These are phyloP conservation scores for Schizophyllum amplum DNA, from an alignment of 1,284 basidiomycete species.

Conservation along the genomic window DNA sequence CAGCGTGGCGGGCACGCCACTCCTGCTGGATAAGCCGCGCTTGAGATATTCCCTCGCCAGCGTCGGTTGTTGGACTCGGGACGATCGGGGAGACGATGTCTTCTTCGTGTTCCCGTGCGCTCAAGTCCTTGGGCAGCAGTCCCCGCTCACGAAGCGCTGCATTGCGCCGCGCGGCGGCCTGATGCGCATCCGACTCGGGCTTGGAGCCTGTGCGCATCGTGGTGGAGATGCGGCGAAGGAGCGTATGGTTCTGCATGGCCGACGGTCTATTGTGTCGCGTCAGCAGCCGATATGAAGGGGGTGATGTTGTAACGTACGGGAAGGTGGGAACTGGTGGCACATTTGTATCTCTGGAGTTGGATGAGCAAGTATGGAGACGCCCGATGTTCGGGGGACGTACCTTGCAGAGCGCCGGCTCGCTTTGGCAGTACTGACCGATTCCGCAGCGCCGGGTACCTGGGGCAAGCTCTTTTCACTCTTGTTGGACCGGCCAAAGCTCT, in stretches of 20 bases:
- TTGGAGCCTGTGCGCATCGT: not conserved
- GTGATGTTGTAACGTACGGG: not conserved
- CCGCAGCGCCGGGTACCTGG: not conserved
- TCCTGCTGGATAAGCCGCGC: not conserved
- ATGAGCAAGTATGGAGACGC: not conserved
- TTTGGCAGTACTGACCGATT: not conserved
- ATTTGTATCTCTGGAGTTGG: not conserved
- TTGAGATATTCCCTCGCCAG: not conserved
- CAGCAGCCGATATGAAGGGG: not conserved
- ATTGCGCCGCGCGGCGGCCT: conserved; percentile 22
- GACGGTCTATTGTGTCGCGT: not conserved
- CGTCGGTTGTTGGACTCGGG: not conserved
- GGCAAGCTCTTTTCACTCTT: not conserved
- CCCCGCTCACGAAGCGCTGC: conserved; percentile 49
- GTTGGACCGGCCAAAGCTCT: not conserved
- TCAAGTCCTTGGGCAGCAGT: conserved; percentile 27
- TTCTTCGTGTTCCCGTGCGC: not conserved
- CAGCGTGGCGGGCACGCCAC: not conserved
- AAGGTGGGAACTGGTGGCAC: not conserved
- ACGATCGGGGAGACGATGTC: not conserved
- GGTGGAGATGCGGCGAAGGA: not conserved
- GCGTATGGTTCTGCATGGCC: too few relatives aligned
- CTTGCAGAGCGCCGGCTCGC: not conserved
- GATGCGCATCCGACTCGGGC: not conserved
- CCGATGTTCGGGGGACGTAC: not conserved